Conservation (phyloP, 345 rosid species). For the Camelina laxa region DNA sequence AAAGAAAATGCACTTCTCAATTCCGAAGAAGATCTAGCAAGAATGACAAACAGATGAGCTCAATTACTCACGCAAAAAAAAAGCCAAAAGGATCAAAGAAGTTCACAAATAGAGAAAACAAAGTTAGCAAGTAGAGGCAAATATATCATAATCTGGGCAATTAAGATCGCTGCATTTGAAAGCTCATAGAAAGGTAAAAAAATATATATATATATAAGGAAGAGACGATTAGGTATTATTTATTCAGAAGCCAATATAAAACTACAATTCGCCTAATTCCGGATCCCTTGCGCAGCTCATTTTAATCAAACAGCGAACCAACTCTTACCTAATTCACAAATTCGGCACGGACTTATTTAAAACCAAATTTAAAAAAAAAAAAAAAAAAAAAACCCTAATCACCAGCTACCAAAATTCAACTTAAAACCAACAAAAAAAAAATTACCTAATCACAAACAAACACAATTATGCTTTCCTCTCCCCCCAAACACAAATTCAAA, state of each 20-base stretch:
- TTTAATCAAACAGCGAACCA: slow-evolving; percentile 40
- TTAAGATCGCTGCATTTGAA: neutral
- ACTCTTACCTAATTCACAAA: slow-evolving; percentile 47
- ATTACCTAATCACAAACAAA: slow-evolving; percentile 48
- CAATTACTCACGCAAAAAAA: neutral
- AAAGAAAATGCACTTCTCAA: slow-evolving; percentile 23
- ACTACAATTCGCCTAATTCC: slow-evolving; percentile 43
- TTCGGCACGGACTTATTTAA: slow-evolving; percentile 28
- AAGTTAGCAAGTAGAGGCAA: slow-evolving; percentile 30
- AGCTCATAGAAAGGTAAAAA: neutral
- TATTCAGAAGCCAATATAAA: slow-evolving; percentile 4
- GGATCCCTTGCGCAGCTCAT: slow-evolving; percentile 36
- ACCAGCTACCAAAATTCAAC: slow-evolving; percentile 25
- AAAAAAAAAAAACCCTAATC: slow-evolving; percentile 28
- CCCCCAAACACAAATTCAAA: slow-evolving; percentile 17
- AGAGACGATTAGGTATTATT: slow-evolving; percentile 35
- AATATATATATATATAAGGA: neutral
- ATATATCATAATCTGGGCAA: neutral
- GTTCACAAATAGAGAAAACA: slow-evolving; percentile 3
- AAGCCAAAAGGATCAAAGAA: neutral
- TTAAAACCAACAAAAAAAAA: slow-evolving; percentile 25
- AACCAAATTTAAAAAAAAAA: neutral
- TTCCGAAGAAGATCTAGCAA: slow-evolving; percentile 5
- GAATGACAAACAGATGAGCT: neutral
- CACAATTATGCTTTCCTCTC: slow-evolving; percentile 42